phyloP scores from a whole-genome alignment of 1,139 yeast genomes.

The Scheffersomyces stambukii region DNA sequence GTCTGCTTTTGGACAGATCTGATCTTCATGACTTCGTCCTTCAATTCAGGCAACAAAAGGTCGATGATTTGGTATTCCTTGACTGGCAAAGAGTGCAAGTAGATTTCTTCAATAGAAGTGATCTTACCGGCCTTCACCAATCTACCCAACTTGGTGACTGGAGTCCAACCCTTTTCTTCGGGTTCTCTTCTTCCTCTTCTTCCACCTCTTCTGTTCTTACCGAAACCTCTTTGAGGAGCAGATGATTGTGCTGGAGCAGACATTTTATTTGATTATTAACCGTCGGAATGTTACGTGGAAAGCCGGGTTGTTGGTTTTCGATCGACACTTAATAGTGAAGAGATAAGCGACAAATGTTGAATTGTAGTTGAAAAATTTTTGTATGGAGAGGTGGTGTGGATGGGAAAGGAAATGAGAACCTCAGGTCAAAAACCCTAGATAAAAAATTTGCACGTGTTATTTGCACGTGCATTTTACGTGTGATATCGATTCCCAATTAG shows the following conservation, averaged over 20 bases:
- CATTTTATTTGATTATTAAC: constrained; percentile 10
- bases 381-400: no score
- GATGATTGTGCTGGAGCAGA: constrained; percentile 23
- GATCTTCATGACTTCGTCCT: constrained; percentile 99
- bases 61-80: constrained; percentile 99
- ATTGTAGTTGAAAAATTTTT: no score
- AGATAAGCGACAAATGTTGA: no score
- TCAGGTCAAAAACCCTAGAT: no score
- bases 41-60: constrained; percentile 89
- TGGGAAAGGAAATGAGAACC: no score
- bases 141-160: constrained; percentile 99
- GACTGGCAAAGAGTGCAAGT: constrained; percentile 98
- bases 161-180: constrained; percentile 99
- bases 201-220: constrained; percentile 41
- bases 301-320: constrained; percentile 90
- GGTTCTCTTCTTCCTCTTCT: constrained; percentile 64
- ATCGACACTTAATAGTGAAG: constrained; percentile 64
- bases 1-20: constrained; percentile 99
- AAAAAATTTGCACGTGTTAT: no score
- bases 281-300: constrained; percentile 90
- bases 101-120: constrained; percentile 95
- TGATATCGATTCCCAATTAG: no score
- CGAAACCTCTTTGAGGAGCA: constrained; percentile 54
- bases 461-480: no score
- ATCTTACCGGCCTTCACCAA: constrained; percentile 98